Evolutionary conservation across 2,329 filamentous ascomycete species (phyloP).

Genomic region (Erysiphe pulchra): DNA sequence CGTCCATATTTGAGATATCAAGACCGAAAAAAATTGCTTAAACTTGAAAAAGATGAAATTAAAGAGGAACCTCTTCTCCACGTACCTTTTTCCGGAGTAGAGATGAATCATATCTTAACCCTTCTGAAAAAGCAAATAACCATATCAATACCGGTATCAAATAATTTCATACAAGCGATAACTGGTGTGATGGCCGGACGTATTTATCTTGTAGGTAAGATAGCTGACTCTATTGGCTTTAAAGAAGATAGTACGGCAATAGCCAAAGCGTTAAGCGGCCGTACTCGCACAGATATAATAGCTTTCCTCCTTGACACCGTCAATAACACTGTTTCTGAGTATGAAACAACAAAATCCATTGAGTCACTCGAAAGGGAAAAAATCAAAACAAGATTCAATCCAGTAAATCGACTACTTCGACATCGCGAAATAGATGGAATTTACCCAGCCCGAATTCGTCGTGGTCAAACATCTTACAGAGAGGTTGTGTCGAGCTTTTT

Average conservation of each 20-base stretch:
- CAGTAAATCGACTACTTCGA: slow-evolving; percentile 2
- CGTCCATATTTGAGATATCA: neutral
- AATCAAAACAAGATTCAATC: neutral
- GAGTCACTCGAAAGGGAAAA: neutral
- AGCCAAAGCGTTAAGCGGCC: neutral
- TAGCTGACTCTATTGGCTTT: neutral
- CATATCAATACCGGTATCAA: neutral
- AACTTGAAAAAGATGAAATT: neutral
- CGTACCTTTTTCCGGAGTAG: neutral
- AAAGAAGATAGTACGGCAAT: neutral
- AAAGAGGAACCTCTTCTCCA: neutral
- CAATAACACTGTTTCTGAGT: neutral
- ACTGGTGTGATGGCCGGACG: neutral
- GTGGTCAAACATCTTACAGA: slow-evolving; percentile 6
- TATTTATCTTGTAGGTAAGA: neutral
- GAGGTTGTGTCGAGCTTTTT: slow-evolving; percentile 5
- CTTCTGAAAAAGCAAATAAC: neutral
- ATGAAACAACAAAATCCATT: neutral
- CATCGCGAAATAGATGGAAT: slow-evolving; percentile 9
- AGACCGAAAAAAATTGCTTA: neutral
- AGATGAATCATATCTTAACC: neutral
- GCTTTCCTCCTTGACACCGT: slow-evolving; percentile 1
- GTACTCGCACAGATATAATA: neutral
- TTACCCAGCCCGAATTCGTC: slow-evolving; percentile 2
- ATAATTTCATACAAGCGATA: neutral